phyloP scores from a whole-genome alignment of 164 flowering plant genomes.

The Vitis amurensis region DNA sequence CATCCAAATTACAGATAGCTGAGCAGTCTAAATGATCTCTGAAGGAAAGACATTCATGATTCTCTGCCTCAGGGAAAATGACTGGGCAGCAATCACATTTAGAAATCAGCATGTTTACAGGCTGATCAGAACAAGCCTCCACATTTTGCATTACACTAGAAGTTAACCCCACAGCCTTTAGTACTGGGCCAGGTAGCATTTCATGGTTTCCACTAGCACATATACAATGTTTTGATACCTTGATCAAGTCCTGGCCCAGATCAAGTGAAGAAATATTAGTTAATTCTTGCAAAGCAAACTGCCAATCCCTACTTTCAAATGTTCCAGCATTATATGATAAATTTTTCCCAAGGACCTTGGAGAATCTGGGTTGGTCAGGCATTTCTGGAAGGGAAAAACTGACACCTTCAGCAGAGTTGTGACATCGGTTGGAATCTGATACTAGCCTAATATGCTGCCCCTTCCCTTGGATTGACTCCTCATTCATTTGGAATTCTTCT shows the following conservation, averaged over 20 bases:
- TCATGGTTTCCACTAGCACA: slow-evolving; percentile 28
- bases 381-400: slow-evolving; percentile 36
- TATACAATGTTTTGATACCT: slow-evolving; percentile 22
- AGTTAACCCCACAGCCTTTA: slow-evolving; percentile 21
- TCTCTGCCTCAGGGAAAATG: slow-evolving; percentile 32
- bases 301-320: slow-evolving; percentile 23
- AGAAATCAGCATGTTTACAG: slow-evolving; percentile 31
- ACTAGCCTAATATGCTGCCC: slow-evolving; percentile 37
- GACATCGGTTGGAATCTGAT: slow-evolving; percentile 41
- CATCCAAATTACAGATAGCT: slow-evolving; percentile 20
- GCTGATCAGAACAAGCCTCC: slow-evolving; percentile 25
- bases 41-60: slow-evolving; percentile 25
- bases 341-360: slow-evolving; percentile 27
- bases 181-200: slow-evolving; percentile 21
- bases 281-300: slow-evolving; percentile 29
- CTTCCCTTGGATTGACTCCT: slow-evolving; percentile 34
- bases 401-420: slow-evolving; percentile 41
- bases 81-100: slow-evolving; percentile 36
- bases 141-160: slow-evolving; percentile 28
- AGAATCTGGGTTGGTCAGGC: slow-evolving; percentile 27
- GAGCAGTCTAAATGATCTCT: slow-evolving; percentile 25
- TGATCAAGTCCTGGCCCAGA: slow-evolving; percentile 33
- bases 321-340: slow-evolving; percentile 26
- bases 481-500: slow-evolving; percentile 29
- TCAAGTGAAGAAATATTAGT: slow-evolving; percentile 34